phyloP scores from a whole-genome alignment of 352 stramenopile genomes.

The Phytophthora hibernalis region DNA sequence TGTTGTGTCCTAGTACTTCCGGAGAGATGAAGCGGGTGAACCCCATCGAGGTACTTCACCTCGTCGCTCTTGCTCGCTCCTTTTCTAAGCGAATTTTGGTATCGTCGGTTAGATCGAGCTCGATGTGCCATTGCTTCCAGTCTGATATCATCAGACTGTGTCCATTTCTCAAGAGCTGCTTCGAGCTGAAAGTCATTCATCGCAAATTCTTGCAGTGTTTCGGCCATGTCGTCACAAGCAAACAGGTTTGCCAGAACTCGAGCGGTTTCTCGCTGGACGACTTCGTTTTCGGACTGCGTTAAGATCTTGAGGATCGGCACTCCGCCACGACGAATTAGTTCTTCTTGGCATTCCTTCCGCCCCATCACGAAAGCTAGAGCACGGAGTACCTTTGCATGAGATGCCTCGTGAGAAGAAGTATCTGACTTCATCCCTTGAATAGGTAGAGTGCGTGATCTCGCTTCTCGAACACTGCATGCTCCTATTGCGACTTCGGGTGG shows the following conservation, averaged over 20 bases:
- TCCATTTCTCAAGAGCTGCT: constrained; percentile 52
- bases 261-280: constrained; percentile 65
- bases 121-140: constrained; percentile 65
- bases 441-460: constrained; percentile 63
- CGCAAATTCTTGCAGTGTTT: constrained; percentile 43
- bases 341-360: constrained; percentile 60
- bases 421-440: constrained; percentile 44
- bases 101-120: constrained; percentile 60
- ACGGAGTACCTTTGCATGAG: constrained; percentile 64
- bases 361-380: constrained; percentile 70
- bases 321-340: constrained; percentile 58
- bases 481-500: constrained; percentile 47
- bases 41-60: constrained; percentile 74
- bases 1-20: constrained; percentile 22
- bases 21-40: constrained; percentile 73
- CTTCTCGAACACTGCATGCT: constrained; percentile 69
- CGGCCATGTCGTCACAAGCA: constrained; percentile 55
- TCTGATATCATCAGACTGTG: constrained; percentile 48
- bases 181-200: constrained; percentile 49
- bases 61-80: constrained; percentile 20
- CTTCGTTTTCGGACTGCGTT: constrained; percentile 43
- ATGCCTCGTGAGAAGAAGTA: constrained; percentile 44
- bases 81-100: constrained; percentile 40
- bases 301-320: constrained; percentile 65
- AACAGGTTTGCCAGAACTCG: constrained; percentile 78